Percentiles rank a stretch among this genome's conserved stretches.
Evolutionary conservation across 371 early-diverging fungal species (phyloP).

Genomic region (Choanephora cucurbitarum): DNA sequence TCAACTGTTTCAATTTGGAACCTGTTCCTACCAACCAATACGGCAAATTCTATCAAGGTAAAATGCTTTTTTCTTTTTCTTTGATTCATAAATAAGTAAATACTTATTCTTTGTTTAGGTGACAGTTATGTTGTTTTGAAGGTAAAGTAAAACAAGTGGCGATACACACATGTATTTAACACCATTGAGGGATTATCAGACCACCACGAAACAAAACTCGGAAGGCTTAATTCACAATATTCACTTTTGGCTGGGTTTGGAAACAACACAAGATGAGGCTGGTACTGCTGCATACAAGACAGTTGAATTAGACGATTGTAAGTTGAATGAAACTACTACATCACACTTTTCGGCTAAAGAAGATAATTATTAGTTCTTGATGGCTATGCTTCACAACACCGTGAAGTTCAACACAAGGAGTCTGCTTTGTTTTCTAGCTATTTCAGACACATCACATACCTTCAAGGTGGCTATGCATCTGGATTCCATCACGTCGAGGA

Average conservation of each 20-base stretch:
- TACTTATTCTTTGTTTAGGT: too few species aligned
- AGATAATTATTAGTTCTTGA: conserved; percentile 57
- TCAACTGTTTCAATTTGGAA: conserved; percentile 76
- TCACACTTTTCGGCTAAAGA: neutral
- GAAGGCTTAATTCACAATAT: conserved; percentile 72
- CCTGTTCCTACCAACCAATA: conserved; percentile 62
- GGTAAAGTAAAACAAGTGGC: conserved; percentile 40
- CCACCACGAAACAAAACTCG: conserved; percentile 63
- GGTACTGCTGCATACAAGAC: conserved; percentile 92
- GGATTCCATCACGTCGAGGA: conserved; percentile 79
- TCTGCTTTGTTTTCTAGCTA: conserved; percentile 66
- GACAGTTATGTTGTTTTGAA: conserved; percentile 81
- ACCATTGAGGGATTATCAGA: conserved; percentile 30
- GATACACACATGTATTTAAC: neutral
- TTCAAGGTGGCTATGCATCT: conserved; percentile 74
- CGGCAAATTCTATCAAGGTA: conserved; percentile 75
- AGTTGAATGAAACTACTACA: conserved; percentile 10
- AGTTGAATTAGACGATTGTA: conserved; percentile 85
- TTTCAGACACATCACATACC: conserved; percentile 60
- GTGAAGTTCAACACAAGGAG: conserved; percentile 77
- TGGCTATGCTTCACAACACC: conserved; percentile 72
- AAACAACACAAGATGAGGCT: conserved; percentile 78
- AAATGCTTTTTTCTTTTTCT: neutral
- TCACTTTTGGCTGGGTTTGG: conserved; percentile 85
- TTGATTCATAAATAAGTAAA: too few species aligned